These are phyloP conservation scores for Wickerhamomyces strasburgensis DNA, from an alignment of 805 yeast species.

Conservation along the genomic window DNA sequence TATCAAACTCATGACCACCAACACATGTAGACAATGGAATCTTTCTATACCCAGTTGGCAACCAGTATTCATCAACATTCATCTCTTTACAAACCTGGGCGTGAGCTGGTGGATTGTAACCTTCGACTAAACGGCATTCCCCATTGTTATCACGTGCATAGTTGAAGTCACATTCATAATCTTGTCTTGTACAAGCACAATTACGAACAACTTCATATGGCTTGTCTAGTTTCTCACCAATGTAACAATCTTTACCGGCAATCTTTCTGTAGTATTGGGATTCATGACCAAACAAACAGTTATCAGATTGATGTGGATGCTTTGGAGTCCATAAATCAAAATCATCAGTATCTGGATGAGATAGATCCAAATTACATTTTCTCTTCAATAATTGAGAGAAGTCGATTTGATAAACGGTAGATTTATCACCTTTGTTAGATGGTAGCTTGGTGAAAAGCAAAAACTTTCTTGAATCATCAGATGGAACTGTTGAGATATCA, in stretches of 20 bases:
- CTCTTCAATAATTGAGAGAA: constrained; percentile 47
- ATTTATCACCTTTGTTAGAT: constrained; percentile 38
- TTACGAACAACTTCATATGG: constrained; percentile 55
- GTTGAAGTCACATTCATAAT: constrained; percentile 93
- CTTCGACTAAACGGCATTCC: constrained; percentile 79
- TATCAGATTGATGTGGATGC: constrained; percentile 44
- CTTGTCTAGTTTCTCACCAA: constrained; percentile 51
- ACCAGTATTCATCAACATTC: constrained; percentile 63
- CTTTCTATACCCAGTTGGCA: constrained; percentile 89
- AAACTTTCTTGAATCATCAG: constrained; percentile 82
- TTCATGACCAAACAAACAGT: constrained; percentile 71
- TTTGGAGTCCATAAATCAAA: constrained; percentile 61
- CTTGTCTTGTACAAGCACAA: constrained; percentile 82
- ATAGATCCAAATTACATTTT: constrained; percentile 49
- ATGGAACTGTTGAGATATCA: constrained; percentile 86
- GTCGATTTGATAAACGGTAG: constrained; percentile 50
- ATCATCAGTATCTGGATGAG: constrained; percentile 44
- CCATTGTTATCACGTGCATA: constrained; percentile 68
- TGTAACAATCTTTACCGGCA: constrained; percentile 59
- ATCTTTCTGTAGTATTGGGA: constrained; percentile 54
- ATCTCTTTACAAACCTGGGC: constrained; percentile 54
- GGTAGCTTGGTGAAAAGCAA: constrained; percentile 52
- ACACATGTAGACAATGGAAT: constrained; percentile 81
- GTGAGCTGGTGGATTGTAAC: constrained; percentile 63
- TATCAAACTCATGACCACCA: constrained; percentile 73